Conservation (phyloP, 2,329 filamentous ascomycete genomes). For the Thelonectria blattea region DNA sequence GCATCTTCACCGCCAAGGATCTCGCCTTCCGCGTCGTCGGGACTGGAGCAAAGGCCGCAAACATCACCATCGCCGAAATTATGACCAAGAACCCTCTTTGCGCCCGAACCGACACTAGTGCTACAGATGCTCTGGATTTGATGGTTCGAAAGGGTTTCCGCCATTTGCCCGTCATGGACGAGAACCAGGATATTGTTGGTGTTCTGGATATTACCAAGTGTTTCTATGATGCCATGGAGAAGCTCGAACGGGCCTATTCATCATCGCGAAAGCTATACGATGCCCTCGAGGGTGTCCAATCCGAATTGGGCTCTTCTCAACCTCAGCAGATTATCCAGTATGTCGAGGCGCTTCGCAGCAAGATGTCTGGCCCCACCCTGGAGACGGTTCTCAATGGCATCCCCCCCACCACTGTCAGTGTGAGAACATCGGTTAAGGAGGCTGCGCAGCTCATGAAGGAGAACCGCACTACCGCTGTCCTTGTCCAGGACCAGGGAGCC, state of each 20-base stretch:
- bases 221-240: conserved; percentile 99
- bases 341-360: conserved; percentile 89
- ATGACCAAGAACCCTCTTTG: conserved; percentile 99
- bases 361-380: conserved; percentile 97
- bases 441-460: conserved; percentile 97
- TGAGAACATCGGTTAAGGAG: conserved; percentile 94
- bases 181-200: conserved; percentile 98
- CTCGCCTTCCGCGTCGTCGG: conserved; percentile 96
- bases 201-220: conserved; percentile 99
- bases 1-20: conserved; percentile 99
- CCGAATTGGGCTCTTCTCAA: conserved; percentile 92
- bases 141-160: conserved; percentile 99
- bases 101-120: conserved; percentile 95
- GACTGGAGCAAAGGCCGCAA: conserved; percentile 84
- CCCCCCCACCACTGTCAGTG: conserved; percentile 92
- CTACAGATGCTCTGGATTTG: conserved; percentile 93
- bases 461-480: conserved; percentile 94
- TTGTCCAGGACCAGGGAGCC: conserved; percentile 95
- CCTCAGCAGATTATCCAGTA: conserved; percentile 99
- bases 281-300: conserved; percentile 96
- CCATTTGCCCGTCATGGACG: conserved; percentile 98
- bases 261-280: conserved; percentile 99
- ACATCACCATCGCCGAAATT: conserved; percentile 94
- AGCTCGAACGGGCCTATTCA: conserved; percentile 94
- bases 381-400: conserved; percentile 92